Evolutionary conservation across 768 basidiomycete species (phyloP).

Genomic region (Lactarius pseudohatsudake): DNA sequence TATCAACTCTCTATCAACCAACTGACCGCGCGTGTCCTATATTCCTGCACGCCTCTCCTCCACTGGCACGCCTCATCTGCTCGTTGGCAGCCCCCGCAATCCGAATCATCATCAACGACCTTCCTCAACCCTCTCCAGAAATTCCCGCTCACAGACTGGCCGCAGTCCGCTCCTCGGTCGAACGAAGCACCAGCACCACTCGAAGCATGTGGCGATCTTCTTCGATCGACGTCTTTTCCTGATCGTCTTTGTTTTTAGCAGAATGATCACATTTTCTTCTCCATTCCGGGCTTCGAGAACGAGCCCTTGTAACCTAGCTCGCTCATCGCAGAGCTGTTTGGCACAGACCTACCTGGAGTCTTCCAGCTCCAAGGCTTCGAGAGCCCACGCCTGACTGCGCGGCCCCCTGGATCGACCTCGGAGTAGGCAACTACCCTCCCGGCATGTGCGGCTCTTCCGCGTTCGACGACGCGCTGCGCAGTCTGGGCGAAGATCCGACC

Average conservation of each 20-base stretch:
- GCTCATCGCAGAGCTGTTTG: background rate
- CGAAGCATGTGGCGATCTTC: too few species aligned
- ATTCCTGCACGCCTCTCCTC: too few species aligned
- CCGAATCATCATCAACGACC: background rate
- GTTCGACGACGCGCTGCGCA: background rate
- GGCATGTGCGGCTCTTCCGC: background rate
- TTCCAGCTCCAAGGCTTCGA: background rate
- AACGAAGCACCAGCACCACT: too few species aligned
- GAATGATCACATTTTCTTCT: too few species aligned
- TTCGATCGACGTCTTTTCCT: background rate
- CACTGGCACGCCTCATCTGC: too few species aligned
- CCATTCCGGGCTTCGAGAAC: too few species aligned
- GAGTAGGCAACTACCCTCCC: constrained; percentile 8
- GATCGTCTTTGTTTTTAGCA: too few species aligned
- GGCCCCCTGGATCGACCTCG: constrained; percentile 15
- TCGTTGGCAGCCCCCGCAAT: background rate
- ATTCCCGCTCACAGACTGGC: too few species aligned
- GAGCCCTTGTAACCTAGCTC: background rate
- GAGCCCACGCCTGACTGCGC: constrained; percentile 1
- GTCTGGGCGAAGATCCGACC: constrained; percentile 5
- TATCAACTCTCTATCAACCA: too few species aligned
- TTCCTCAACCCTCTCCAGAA: background rate
- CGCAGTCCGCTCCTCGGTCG: too few species aligned
- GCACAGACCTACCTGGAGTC: background rate
- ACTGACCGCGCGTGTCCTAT: too few species aligned